phyloP scores from a whole-genome alignment of 23 red algal genomes.

The Gracilaria caudata region DNA sequence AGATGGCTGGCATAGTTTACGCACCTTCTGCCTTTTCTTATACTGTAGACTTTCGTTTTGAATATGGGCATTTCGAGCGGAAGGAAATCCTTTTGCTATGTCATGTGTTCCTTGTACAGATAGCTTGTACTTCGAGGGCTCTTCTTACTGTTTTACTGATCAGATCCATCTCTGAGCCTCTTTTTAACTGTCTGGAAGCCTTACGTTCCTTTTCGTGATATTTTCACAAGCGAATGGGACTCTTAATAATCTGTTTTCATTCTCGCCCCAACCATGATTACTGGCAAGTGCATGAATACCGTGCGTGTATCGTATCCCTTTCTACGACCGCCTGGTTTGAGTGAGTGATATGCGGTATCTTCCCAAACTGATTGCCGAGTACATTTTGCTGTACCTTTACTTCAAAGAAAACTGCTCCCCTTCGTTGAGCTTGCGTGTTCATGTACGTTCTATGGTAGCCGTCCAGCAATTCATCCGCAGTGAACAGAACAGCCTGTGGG shows the following conservation, averaged over 20 bases:
- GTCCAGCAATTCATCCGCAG: not conserved
- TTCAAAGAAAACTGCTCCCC: not conserved
- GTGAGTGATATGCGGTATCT: not conserved
- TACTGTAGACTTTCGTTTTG: slow-evolving; percentile 33
- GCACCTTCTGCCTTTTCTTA: not conserved
- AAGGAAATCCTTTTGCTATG: slow-evolving; percentile 2
- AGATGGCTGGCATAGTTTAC: not conserved
- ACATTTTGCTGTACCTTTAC: not conserved
- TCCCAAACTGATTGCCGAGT: slow-evolving; percentile 4
- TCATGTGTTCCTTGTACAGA: slow-evolving; percentile 26
- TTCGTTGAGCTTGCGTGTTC: not conserved
- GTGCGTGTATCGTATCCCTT: not conserved
- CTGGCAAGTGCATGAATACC: not conserved
- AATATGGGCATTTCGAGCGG: not conserved
- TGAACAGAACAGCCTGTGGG: not conserved
- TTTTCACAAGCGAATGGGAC: slow-evolving; percentile 2
- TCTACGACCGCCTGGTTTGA: not conserved
- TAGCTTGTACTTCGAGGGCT: slow-evolving; percentile 29
- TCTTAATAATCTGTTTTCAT: slow-evolving; percentile 16
- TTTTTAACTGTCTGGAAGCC: slow-evolving; percentile 31
- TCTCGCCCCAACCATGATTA: slow-evolving; percentile 2
- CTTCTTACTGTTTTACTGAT: slow-evolving; percentile 30
- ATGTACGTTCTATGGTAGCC: not conserved
- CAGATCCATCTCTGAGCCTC: not conserved
- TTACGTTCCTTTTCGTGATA: slow-evolving; percentile 17